phyloP scores from a whole-genome alignment of 2,329 filamentous ascomycete genomes.

The Trichoderma arundinaceum region DNA sequence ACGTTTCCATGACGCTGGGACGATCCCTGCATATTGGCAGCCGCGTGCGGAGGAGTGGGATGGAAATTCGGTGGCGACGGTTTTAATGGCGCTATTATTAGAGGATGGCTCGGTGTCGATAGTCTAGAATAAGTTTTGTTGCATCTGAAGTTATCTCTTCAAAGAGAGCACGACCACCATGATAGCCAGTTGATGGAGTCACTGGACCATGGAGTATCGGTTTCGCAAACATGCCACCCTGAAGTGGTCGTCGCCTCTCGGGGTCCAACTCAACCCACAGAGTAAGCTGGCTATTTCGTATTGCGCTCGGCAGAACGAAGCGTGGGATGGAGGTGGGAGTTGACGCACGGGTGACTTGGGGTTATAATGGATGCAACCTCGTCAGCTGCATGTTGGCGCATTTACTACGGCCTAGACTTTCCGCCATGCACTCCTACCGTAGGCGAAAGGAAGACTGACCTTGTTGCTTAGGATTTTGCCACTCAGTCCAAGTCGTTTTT shows the following conservation, averaged over 20 bases:
- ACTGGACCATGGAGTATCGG: neutral
- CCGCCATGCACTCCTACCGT: neutral
- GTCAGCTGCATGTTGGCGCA: neutral
- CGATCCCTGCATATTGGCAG: constrained; percentile 28
- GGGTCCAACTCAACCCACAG: neutral
- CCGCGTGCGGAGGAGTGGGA: neutral
- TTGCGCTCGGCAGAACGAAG: constrained; percentile 5
- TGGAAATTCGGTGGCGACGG: neutral
- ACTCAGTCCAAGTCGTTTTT: neutral
- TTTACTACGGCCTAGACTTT: neutral
- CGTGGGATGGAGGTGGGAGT: constrained; percentile 15
- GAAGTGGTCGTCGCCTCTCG: neutral
- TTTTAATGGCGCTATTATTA: neutral
- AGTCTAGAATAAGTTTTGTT: neutral
- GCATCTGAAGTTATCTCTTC: no score
- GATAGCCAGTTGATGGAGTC: neutral
- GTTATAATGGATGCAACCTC: constrained; percentile 14
- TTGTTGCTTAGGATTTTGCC: constrained; percentile 14
- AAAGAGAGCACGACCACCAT: neutral
- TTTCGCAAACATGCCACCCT: neutral
- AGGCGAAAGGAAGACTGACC: neutral
- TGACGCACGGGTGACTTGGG: constrained; percentile 10
- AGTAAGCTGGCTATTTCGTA: neutral
- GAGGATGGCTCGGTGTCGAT: constrained; percentile 1
- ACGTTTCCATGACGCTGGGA: constrained; percentile 11